Conservation (phyloP, 306 rosid genomes). For the Vigna hirtella region DNA sequence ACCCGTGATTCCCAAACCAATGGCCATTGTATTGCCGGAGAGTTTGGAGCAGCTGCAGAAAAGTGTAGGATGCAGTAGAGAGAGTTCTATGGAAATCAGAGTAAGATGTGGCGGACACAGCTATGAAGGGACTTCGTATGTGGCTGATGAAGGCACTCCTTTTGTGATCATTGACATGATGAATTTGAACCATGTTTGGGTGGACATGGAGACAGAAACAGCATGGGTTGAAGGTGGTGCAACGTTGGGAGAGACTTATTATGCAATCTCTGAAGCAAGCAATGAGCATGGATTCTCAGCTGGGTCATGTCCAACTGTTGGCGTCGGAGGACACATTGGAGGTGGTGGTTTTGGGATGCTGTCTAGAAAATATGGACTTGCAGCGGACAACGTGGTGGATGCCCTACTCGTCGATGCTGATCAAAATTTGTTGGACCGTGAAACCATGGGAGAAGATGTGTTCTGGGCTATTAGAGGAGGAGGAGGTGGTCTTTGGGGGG, state of each 20-base stretch:
- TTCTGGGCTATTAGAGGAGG: conserved; percentile 95
- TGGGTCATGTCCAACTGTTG: conserved; percentile 90
- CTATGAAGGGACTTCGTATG: conserved; percentile 83
- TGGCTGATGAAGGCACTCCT: conserved; percentile 49
- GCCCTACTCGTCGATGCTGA: conserved; percentile 65
- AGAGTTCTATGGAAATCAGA: conserved; percentile 51
- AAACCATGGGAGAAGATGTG: conserved; percentile 82
- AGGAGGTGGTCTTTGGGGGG: conserved; percentile 82
- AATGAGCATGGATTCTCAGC: conserved; percentile 71
- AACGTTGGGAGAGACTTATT: conserved; percentile 79
- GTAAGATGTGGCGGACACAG: conserved; percentile 82
- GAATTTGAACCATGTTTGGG: conserved; percentile 64
- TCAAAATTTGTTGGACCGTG: conserved; percentile 54
- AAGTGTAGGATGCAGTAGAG: conserved; percentile 56
- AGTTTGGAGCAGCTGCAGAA: conserved; percentile 57
- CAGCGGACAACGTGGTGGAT: conserved; percentile 79
- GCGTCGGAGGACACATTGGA: conserved; percentile 79
- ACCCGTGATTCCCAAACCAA: conserved; percentile 59
- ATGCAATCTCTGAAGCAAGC: conserved; percentile 66
- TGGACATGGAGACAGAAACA: conserved; percentile 59
- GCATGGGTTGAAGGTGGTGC: conserved; percentile 95
- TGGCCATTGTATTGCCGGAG: conserved; percentile 69
- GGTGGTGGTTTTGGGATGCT: conserved; percentile 81
- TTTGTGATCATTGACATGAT: conserved; percentile 79
- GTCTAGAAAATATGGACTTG: conserved; percentile 75